Percentiles rank a stretch among this genome's conserved stretches.
Evolutionary conservation across 2,329 filamentous ascomycete species (phyloP).

Genomic region (Verticillium isaacii): DNA sequence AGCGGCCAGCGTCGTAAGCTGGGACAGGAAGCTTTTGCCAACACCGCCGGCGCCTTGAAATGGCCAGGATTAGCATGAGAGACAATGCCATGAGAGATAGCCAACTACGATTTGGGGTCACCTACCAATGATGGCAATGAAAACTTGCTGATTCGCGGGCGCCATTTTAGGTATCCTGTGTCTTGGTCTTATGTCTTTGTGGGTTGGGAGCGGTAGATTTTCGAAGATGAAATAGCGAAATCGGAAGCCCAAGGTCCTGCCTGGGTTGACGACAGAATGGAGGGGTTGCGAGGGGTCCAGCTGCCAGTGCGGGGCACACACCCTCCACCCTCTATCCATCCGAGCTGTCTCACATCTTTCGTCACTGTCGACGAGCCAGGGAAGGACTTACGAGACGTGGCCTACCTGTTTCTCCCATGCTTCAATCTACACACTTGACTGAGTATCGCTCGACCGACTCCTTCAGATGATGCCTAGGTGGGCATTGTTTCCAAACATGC

Average conservation of each 20-base stretch:
- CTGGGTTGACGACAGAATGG: background rate
- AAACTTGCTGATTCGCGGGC: slow-evolving; percentile 37
- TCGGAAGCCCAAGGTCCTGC: background rate
- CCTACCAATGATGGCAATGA: slow-evolving; percentile 49
- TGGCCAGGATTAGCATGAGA: background rate
- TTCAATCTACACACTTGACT: too few relatives aligned
- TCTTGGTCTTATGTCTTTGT: background rate
- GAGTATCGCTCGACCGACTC: too few relatives aligned
- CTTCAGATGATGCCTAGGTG: too few relatives aligned
- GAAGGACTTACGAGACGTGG: too few relatives aligned
- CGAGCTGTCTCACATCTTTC: too few relatives aligned
- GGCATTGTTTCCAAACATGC: background rate
- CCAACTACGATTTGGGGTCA: background rate
- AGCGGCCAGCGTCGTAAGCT: slow-evolving; percentile 65
- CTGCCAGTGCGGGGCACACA: background rate
- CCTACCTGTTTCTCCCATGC: too few relatives aligned
- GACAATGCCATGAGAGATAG: background rate
- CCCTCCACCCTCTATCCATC: too few relatives aligned
- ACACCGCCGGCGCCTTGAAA: slow-evolving; percentile 80
- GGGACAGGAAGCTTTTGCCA: slow-evolving; percentile 82
- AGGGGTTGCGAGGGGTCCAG: background rate
- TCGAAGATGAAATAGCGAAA: background rate
- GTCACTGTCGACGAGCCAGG: too few relatives aligned
- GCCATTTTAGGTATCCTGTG: slow-evolving; percentile 27
- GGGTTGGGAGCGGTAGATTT: background rate